A percentile compares a stretch with the other conserved stretches of the same genome.
Evolutionary conservation across 2,329 filamentous ascomycete species (phyloP).

Genomic region (Aplosporella prunicola): DNA sequence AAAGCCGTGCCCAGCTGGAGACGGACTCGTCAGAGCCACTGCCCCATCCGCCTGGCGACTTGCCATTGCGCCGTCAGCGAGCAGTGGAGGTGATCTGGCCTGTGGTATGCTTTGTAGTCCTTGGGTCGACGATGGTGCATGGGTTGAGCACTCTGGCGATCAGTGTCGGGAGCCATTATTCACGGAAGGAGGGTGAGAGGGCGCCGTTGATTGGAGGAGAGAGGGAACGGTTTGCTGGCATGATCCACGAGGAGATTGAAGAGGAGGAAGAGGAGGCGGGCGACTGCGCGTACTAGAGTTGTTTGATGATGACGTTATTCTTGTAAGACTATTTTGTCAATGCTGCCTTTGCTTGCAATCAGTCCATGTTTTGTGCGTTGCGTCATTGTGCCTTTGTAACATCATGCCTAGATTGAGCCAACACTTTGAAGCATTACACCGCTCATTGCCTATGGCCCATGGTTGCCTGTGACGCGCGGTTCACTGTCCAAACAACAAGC

Average conservation of each 20-base stretch:
- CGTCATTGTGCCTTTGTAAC: too few relatives aligned
- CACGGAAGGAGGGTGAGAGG: slow-evolving; percentile 36
- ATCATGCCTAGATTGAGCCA: too few relatives aligned
- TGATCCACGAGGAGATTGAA: slow-evolving; percentile 36
- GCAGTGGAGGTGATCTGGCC: slow-evolving; percentile 44
- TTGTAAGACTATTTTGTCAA: too few relatives aligned
- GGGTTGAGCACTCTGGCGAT: slow-evolving; percentile 44
- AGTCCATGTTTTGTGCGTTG: too few relatives aligned
- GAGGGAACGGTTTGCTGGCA: slow-evolving; percentile 40
- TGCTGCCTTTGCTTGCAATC: too few relatives aligned
- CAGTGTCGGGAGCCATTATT: slow-evolving; percentile 40
- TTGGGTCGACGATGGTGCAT: slow-evolving; percentile 46
- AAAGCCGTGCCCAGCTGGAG: slow-evolving; percentile 45
- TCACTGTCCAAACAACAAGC: too few relatives aligned
- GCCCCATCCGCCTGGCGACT: slow-evolving; percentile 32
- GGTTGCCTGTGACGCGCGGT: too few relatives aligned
- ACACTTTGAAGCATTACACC: too few relatives aligned
- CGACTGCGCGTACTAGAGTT: too few relatives aligned
- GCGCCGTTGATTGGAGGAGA: slow-evolving; percentile 42
- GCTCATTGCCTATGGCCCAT: too few relatives aligned
- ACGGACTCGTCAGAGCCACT: slow-evolving; percentile 38
- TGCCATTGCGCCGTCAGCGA: slow-evolving; percentile 24
- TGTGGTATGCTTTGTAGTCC: slow-evolving; percentile 45
- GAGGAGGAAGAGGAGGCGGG: slow-evolving; percentile 16
- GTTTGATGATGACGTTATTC: too few relatives aligned